Evolutionary conservation across 2,329 filamentous ascomycete species (phyloP), one percentile per base, ranked within the genome.

Genomic region (Diaporthe humulicola): DNA sequence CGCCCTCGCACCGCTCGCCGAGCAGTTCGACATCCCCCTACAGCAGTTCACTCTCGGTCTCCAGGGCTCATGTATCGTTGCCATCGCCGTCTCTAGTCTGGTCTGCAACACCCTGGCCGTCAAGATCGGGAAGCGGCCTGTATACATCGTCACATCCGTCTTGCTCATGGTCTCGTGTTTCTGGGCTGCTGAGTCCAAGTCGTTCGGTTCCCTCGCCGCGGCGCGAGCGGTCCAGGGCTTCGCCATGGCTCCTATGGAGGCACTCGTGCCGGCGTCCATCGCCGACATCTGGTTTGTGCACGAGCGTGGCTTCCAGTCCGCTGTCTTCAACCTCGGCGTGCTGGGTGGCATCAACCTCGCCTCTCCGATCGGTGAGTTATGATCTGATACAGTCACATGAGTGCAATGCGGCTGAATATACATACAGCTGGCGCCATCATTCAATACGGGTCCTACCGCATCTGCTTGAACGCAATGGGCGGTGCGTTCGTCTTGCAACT

Each of bases 221-320:
- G 78, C 82, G 22, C 79, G 83, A 22, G 82, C 82, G 9, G 73
- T 84, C 3, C 80, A 80, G 75, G 83, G 83, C 9, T 78, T 83
- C 19, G 83, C 82, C 70, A 84, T 85, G 82, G 82, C 83, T 7
- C 83, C 83, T 0, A 80, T 85, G 77, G 83, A 85, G 66, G 83
- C 83, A 0, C 78, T 86, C 19, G 79, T 86, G 22, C 82, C 81
- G 1, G 83, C 84, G 14, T 84, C 83, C 0, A 85, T 86, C 75
- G 81, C 81, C 2, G 85, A 86, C 79, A 80, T 86, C 28, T 86
- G 83, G 79, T 86, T 84, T 71, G 83, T 86, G n/a, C 85, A 86
- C 76, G 84, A 86, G 74, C 80, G 85, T 70, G 85, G 85, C 0
- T 83, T 81, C 61, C 79, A 83, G 17, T 83, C 81, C 33, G 83